Base-by-base conservation (phyloP, 768 basidiomycete species). In the Phaeotremella skinneri region DNA sequence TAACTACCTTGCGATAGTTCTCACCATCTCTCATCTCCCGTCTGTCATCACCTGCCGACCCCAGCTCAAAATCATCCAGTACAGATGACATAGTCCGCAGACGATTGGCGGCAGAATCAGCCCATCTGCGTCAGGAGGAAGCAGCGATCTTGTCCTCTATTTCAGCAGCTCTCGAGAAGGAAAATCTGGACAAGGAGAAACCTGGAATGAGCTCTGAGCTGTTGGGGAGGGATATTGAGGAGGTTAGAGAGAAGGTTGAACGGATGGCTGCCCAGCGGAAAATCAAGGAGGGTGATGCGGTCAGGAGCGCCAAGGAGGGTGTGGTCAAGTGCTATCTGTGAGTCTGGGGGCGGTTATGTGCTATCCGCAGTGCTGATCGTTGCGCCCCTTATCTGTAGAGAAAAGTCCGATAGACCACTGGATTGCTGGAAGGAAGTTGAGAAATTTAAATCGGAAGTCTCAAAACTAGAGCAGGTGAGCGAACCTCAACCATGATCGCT, bases 361-460 rank as follows among this genome's bases (percentile, higher is more conserved):
- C n/a, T n/a, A n/a, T n/a, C n/a, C n/a, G n/a, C n/a, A n/a, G 16
- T 31, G 29, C 17, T 21, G 39, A 4, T 56, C 29, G 5, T 21
- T 25, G 23, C 20, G 17, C 34, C 27, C 31, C 0, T 45, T 21
- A 4, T 21, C 27, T 27, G 31, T 49, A 78, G 77, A 31, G 64
- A 68, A 26, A 70, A 78, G 53, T 59, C 63, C 2, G 65, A 71
- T 11, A 64, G 60, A 52, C 75, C 77, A 26, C 69, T 78, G 26
- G 77, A 78, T 55, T 78, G 77, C 72, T 76, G 75, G 74, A 70
- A 63, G 41, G 64, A 78, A 55, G 75, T 76, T 20, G 76, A 77
- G 63, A 49, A 62, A 0, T 78, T 78, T 69, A 77, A 78, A 58
- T 42, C 52, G 1, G 74, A 71, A 50, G 77, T 77, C n/a, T 58